Percentiles rank a stretch among this genome's conserved stretches.
Evolutionary conservation across 2,329 filamentous ascomycete species (phyloP).

Genomic region (Trichoderma breve): DNA sequence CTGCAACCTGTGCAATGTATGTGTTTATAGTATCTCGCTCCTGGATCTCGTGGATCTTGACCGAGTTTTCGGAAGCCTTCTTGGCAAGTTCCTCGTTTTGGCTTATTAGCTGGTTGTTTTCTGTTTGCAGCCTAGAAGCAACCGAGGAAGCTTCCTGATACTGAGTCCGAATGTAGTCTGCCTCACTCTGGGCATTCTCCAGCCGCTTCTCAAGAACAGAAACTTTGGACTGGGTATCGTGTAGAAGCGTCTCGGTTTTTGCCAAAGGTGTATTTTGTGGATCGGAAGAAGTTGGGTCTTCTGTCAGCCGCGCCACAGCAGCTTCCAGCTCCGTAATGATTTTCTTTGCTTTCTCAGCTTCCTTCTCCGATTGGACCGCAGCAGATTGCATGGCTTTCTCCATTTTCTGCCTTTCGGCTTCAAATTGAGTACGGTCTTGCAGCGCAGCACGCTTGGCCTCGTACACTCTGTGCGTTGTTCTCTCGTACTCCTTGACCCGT

Average conservation of each 20-base stretch:
- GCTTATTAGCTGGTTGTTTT: slow-evolving; percentile 47
- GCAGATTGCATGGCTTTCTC: slow-evolving; percentile 32
- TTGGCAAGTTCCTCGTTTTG: slow-evolving; percentile 41
- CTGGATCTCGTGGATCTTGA: slow-evolving; percentile 49
- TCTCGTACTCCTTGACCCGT: slow-evolving; percentile 46
- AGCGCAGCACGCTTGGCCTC: slow-evolving; percentile 49
- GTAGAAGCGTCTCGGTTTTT: slow-evolving; percentile 34
- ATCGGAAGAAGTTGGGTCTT: slow-evolving; percentile 24
- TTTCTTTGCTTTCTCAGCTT: slow-evolving; percentile 39
- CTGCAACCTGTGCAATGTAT: slow-evolving; percentile 39
- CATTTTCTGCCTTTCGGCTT: slow-evolving; percentile 46
- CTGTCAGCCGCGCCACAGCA: slow-evolving; percentile 31
- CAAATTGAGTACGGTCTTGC: slow-evolving; percentile 48
- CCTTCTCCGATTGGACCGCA: slow-evolving; percentile 29
- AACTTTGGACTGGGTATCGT: slow-evolving; percentile 39
- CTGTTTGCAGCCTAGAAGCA: slow-evolving; percentile 43
- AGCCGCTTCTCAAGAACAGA: slow-evolving; percentile 42
- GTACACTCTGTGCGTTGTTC: slow-evolving; percentile 46
- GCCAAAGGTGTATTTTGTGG: slow-evolving; percentile 30
- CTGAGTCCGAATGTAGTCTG: slow-evolving; percentile 55
- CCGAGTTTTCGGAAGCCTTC: slow-evolving; percentile 45
- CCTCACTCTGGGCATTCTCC: slow-evolving; percentile 45
- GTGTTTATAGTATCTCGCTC: slow-evolving; percentile 34
- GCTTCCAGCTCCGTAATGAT: slow-evolving; percentile 40
- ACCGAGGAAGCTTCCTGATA: slow-evolving; percentile 59